Evolutionary conservation across 2,329 filamentous ascomycete species (phyloP).

Genomic region (Exophiala calicioides): DNA sequence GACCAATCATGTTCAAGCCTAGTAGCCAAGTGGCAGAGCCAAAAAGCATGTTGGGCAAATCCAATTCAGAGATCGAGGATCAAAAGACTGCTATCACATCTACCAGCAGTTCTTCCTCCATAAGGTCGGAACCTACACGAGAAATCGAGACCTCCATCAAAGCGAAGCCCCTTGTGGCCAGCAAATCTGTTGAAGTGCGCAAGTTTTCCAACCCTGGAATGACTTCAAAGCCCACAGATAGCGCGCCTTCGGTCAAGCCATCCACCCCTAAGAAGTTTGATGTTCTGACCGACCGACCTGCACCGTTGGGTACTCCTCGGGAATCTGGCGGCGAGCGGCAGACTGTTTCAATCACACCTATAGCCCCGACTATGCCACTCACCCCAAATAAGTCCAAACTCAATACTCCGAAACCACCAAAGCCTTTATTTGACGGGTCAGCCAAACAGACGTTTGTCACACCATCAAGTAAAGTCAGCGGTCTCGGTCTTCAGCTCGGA

Average conservation of each 20-base stretch:
- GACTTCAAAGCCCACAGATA: slow-evolving; percentile 5
- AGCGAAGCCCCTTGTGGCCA: slow-evolving; percentile 31
- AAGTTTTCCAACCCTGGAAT: slow-evolving; percentile 23
- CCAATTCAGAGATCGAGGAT: not conserved
- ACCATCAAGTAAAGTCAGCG: slow-evolving; percentile 14
- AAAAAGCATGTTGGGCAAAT: too few relatives aligned
- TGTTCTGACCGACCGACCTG: slow-evolving; percentile 19
- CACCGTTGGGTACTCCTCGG: slow-evolving; percentile 11
- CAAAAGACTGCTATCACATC: not conserved
- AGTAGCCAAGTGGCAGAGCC: too few relatives aligned
- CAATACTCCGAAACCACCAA: slow-evolving; percentile 23
- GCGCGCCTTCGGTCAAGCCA: slow-evolving; percentile 13
- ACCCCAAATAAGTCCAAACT: slow-evolving; percentile 28
- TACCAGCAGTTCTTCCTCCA: not conserved
- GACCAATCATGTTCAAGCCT: slow-evolving; percentile 10
- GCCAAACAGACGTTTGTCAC: slow-evolving; percentile 8
- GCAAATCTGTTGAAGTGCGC: slow-evolving; percentile 35
- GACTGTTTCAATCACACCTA: slow-evolving; percentile 1
- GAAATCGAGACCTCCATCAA: slow-evolving; percentile 16
- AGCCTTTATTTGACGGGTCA: slow-evolving; percentile 6
- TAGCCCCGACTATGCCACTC: slow-evolving; percentile 15
- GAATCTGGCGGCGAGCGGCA: slow-evolving; percentile 11
- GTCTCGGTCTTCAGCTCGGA: slow-evolving; percentile 26
- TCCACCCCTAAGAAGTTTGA: slow-evolving; percentile 25
- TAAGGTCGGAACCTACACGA: not conserved